Evolutionary conservation across 306 rosid genomes (phyloP).

Genomic region (Dicorynia guianensis): DNA sequence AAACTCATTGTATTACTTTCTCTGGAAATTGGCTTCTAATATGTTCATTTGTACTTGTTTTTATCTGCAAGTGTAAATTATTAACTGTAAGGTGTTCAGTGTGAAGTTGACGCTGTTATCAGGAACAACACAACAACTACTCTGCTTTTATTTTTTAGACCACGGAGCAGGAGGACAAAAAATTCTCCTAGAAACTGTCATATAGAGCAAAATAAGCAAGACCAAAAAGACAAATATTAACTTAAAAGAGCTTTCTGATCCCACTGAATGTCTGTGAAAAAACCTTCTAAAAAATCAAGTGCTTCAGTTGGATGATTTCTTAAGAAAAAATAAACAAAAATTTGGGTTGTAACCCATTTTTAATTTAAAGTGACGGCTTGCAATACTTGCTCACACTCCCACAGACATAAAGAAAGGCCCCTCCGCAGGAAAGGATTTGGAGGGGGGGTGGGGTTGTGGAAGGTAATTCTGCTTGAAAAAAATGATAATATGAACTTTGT

Average conservation of each 20-base stretch:
- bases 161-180: not conserved
- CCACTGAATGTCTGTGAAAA: not conserved
- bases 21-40: not conserved
- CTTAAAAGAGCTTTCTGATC: not conserved
- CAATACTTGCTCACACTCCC: not conserved
- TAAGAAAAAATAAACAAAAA: not conserved
- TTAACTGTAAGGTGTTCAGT: not conserved
- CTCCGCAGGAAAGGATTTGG: too few species aligned
- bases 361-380: conserved; percentile 18
- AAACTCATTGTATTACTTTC: not conserved
- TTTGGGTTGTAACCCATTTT: not conserved
- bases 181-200: not conserved
- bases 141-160: not conserved
- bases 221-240: not conserved
- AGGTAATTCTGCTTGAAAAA: conserved; percentile 12
- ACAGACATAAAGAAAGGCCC: not conserved
- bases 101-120: not conserved
- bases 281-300: not conserved
- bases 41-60: not conserved
- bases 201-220: not conserved
- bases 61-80: conserved; percentile 15
- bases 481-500: conserved; percentile 5
- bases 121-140: not conserved
- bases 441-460: not conserved
- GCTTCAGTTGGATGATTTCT: not conserved